phyloP scores from a whole-genome alignment of 1,284 basidiomycete genomes.

The Pulveroboletus ridleyi region DNA sequence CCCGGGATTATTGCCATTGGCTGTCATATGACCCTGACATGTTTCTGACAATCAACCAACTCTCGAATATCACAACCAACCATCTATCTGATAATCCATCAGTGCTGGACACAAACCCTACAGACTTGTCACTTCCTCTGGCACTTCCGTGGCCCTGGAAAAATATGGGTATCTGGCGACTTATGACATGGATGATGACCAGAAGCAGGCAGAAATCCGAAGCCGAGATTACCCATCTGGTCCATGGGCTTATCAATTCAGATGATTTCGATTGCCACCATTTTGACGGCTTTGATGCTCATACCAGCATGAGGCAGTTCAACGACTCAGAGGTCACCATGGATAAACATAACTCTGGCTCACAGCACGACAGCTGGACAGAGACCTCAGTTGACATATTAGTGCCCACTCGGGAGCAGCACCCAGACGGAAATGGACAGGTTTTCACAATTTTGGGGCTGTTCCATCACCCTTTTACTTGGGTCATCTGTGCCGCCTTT shows the following conservation, averaged over 20 bases:
- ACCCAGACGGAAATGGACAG: neutral
- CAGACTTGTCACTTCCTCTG: neutral
- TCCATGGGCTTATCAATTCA: neutral
- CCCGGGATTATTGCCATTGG: no score
- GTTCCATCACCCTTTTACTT: neutral
- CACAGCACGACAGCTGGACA: neutral
- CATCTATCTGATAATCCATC: no score
- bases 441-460: neutral
- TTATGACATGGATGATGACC: conserved; percentile 1
- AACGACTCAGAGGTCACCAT: neutral
- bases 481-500: neutral
- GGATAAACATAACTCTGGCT: no score
- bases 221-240: neutral
- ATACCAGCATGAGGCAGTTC: neutral
- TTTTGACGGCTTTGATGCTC: neutral
- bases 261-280: neutral
- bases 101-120: no score
- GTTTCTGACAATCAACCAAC: no score
- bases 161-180: neutral
- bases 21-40: no score
- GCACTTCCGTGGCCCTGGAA: neutral
- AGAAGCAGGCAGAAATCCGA: no score
- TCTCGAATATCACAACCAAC: no score
- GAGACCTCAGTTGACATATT: neutral
- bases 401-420: neutral